These are phyloP conservation scores for Stagonosporopsis vannaccii DNA, from an alignment of 2,329 filamentous ascomycete genomes.

Conservation along the genomic window DNA sequence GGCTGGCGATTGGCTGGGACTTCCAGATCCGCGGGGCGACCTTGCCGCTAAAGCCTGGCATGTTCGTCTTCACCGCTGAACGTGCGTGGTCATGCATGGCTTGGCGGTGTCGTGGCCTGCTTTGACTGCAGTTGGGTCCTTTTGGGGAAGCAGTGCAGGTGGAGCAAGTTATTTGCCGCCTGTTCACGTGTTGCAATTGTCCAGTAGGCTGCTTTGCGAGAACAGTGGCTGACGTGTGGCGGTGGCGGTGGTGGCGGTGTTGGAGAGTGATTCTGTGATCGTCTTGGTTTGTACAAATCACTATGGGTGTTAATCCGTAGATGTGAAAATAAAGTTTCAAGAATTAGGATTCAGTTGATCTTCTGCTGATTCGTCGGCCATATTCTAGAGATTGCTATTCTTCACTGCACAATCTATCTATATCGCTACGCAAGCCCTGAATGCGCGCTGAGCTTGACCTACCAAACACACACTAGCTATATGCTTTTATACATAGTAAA, in stretches of 20 bases:
- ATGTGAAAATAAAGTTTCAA: too few relatives aligned
- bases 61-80: conserved; percentile 16
- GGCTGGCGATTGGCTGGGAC: conserved; percentile 10
- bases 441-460: too few relatives aligned
- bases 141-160: background rate
- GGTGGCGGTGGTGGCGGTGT: conserved; percentile 6
- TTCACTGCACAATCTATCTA: too few relatives aligned
- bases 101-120: conserved; percentile 14
- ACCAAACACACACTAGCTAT: too few relatives aligned
- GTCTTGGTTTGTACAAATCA: too few relatives aligned
- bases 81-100: conserved; percentile 13
- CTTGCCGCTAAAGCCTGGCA: conserved; percentile 12
- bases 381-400: too few relatives aligned
- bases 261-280: background rate
- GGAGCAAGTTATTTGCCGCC: background rate
- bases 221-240: conserved; percentile 1
- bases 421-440: too few relatives aligned
- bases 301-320: too few relatives aligned
- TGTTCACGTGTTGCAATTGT: background rate
- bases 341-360: too few relatives aligned
- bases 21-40: conserved; percentile 8
- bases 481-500: too few relatives aligned
- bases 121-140: background rate
- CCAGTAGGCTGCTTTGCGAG: too few relatives aligned
- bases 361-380: too few relatives aligned